phyloP scores from a whole-genome alignment of 148 eudicot genomes.

The Diospyros kaki region DNA sequence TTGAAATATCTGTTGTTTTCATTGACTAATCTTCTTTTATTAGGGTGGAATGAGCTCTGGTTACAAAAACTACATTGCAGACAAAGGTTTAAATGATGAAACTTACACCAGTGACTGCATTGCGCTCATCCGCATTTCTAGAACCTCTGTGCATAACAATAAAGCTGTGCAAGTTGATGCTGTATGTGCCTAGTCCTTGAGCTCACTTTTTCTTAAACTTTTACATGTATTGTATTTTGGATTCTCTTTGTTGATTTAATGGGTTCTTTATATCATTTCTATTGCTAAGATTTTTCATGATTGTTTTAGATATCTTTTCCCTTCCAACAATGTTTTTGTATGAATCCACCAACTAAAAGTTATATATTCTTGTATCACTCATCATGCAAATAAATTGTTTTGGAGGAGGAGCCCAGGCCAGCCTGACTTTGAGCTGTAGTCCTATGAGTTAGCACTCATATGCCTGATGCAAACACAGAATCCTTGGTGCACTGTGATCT shows the following conservation, averaged over 20 bases:
- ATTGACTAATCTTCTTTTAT: constrained; percentile 10
- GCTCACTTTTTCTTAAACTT: neutral
- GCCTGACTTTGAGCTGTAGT: neutral
- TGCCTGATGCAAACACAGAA: no score
- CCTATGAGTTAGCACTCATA: neutral
- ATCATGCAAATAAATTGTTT: neutral
- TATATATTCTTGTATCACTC: no score
- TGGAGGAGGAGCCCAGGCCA: neutral
- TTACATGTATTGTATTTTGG: neutral
- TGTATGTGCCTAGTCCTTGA: constrained; percentile 41
- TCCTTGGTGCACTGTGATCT: no score
- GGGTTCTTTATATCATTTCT: neutral
- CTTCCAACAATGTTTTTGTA: neutral
- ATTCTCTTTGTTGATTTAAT: neutral
- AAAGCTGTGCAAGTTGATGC: constrained; percentile 87
- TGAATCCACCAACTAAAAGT: no score
- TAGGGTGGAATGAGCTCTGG: constrained; percentile 96
- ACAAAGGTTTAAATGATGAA: constrained; percentile 77
- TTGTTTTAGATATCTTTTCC: neutral
- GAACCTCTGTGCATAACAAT: constrained; percentile 80
- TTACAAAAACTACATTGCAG: constrained; percentile 75
- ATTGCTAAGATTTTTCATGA: neutral
- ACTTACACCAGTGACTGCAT: constrained; percentile 74
- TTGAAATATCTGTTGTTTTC: constrained; percentile 14
- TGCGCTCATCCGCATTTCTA: constrained; percentile 81